Conservation (phyloP, 202 grass and related monocot genomes). For the Cymbopogon flexuosus region DNA sequence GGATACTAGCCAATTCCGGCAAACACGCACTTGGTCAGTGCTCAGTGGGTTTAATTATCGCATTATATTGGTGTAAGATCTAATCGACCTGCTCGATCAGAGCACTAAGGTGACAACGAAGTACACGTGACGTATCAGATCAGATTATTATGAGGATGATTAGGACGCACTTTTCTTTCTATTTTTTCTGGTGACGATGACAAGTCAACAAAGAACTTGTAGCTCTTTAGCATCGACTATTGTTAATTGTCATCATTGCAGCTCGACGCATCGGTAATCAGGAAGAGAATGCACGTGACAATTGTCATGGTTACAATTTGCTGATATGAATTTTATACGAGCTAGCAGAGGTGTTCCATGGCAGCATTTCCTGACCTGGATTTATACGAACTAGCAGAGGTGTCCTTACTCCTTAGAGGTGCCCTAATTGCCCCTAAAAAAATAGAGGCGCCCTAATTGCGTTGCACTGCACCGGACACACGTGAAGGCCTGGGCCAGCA, state of each 20-base stretch:
- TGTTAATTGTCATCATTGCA: too few species aligned
- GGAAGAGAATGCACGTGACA: too few species aligned
- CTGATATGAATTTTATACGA: background rate
- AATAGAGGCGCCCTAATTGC: background rate
- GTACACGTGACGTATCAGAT: background rate
- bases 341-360: background rate
- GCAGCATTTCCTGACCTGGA: background rate
- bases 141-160: background rate
- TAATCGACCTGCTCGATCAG: background rate
- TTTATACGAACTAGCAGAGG: background rate
- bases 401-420: too few species aligned
- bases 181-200: too few species aligned
- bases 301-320: background rate
- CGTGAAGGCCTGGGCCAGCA: background rate
- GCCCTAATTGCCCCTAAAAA: too few species aligned
- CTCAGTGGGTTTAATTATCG: background rate
- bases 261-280: too few species aligned
- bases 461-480: background rate
- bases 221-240: too few species aligned
- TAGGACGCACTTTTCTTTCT: background rate
- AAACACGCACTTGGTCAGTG: background rate
- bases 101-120: background rate
- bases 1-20: conserved; percentile 20
- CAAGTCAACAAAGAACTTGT: too few species aligned
- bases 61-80: conserved; percentile 1